Conservation (phyloP, 495 filamentous ascomycete genomes). For the Copromyces sp. region DNA sequence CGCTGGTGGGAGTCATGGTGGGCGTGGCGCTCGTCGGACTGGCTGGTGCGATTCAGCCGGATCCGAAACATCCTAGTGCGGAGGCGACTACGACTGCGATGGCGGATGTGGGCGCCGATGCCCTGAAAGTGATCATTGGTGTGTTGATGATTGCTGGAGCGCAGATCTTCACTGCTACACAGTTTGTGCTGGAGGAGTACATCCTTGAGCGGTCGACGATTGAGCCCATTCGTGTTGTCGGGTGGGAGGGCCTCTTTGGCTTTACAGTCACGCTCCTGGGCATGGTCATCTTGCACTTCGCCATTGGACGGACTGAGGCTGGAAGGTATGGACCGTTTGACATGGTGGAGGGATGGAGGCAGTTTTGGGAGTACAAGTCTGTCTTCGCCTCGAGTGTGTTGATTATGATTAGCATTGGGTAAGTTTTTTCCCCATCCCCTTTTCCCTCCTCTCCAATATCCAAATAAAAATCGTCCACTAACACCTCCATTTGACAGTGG, state of each 20-base stretch:
- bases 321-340: slow-evolving; percentile 84
- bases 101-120: slow-evolving; percentile 38
- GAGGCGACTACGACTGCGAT: slow-evolving; percentile 11
- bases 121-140: slow-evolving; percentile 65
- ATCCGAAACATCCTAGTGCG: slow-evolving; percentile 38
- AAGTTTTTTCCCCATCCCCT: slow-evolving; percentile 25
- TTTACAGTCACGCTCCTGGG: slow-evolving; percentile 70
- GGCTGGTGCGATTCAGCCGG: slow-evolving; percentile 68
- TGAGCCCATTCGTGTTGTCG: slow-evolving; percentile 83
- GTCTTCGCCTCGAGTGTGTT: slow-evolving; percentile 66
- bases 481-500: slow-evolving; percentile 41
- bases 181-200: slow-evolving; percentile 94
- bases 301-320: slow-evolving; percentile 60
- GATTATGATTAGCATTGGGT: slow-evolving; percentile 97
- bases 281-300: slow-evolving; percentile 71
- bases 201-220: slow-evolving; percentile 83
- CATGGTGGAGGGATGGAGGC: slow-evolving; percentile 66
- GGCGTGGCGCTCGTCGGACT: slow-evolving; percentile 87
- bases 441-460: slow-evolving; percentile 4
- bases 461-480: not conserved
- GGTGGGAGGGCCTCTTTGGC: slow-evolving; percentile 93
- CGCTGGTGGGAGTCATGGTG: slow-evolving; percentile 73
- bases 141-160: slow-evolving; percentile 83
- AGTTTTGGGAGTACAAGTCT: slow-evolving; percentile 59
- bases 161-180: slow-evolving; percentile 91